Conservation (phyloP, 2,329 filamentous ascomycete genomes). For the Pyricularia pennisetigena region DNA sequence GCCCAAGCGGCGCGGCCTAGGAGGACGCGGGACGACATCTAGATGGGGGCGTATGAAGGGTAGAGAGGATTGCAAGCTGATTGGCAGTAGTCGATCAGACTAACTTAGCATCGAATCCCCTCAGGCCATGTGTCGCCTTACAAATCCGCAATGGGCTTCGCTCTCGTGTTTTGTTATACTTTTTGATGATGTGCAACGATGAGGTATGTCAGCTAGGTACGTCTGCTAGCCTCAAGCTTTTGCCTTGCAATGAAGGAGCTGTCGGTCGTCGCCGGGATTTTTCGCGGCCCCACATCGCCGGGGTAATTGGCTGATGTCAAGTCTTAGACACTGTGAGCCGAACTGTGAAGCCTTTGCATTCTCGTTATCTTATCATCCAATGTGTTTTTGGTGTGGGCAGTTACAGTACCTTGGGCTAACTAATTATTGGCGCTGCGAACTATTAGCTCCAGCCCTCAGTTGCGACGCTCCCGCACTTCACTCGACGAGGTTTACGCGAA, state of each 20-base stretch:
- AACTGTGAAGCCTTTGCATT: background rate
- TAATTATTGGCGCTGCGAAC: background rate
- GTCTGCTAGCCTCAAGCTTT: background rate
- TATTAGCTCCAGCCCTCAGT: background rate
- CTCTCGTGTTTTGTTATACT: background rate
- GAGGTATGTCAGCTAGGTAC: background rate
- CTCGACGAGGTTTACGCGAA: conserved; percentile 1
- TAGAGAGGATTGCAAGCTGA: background rate
- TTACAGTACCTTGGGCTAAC: background rate
- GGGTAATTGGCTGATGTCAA: background rate
- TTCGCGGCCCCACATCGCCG: background rate
- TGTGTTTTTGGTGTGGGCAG: background rate
- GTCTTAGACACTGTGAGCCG: background rate
- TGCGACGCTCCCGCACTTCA: background rate
- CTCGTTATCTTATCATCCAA: background rate
- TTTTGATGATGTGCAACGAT: background rate
- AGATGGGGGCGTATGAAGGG: conserved; percentile 14
- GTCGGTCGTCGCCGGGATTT: conserved; percentile 3
- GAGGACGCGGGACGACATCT: conserved; percentile 49
- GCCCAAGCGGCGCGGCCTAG: conserved; percentile 42
- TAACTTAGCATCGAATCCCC: background rate
- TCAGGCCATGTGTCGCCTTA: background rate
- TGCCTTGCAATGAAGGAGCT: background rate
- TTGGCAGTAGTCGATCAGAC: conserved; percentile 3
- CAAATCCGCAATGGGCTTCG: background rate